phyloP scores from a whole-genome alignment of 2,329 filamentous ascomycete species.

The Microsporum canis region DNA sequence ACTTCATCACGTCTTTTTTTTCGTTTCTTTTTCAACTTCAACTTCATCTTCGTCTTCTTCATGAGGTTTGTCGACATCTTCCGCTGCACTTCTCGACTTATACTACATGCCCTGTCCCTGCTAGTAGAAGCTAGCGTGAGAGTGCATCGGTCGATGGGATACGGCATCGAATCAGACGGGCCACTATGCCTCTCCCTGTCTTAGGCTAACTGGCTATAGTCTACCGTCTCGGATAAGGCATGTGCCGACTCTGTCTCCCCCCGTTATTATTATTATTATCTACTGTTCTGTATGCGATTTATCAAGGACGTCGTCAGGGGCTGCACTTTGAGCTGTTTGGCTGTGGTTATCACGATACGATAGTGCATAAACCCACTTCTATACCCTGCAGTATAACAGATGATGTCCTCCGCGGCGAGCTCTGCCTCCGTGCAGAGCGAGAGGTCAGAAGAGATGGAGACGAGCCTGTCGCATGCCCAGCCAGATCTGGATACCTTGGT shows the following conservation, averaged over 20 bases:
- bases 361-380: neutral
- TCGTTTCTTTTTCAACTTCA: neutral
- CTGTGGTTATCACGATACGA: neutral
- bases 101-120: neutral
- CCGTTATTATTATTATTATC: too few relatives aligned
- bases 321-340: too few relatives aligned
- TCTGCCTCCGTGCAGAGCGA: neutral
- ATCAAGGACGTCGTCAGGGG: too few relatives aligned
- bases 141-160: neutral
- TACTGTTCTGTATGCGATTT: too few relatives aligned
- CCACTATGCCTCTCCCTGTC: neutral
- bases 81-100: neutral
- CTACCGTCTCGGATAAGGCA: neutral
- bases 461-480: neutral
- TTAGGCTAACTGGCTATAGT: neutral
- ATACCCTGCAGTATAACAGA: neutral
- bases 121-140: neutral
- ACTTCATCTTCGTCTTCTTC: neutral
- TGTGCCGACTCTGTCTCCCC: neutral
- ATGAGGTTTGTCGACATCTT: neutral
- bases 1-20: neutral
- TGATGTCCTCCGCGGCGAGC: slow-evolving; percentile 7
- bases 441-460: neutral
- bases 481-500: slow-evolving; percentile 61
- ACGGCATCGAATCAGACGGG: neutral